Evolutionary conservation across 1,284 basidiomycete genomes (phyloP), one percentile per base, ranked within the genome.

Genomic region (Mycosarcoma mackinlayi): DNA sequence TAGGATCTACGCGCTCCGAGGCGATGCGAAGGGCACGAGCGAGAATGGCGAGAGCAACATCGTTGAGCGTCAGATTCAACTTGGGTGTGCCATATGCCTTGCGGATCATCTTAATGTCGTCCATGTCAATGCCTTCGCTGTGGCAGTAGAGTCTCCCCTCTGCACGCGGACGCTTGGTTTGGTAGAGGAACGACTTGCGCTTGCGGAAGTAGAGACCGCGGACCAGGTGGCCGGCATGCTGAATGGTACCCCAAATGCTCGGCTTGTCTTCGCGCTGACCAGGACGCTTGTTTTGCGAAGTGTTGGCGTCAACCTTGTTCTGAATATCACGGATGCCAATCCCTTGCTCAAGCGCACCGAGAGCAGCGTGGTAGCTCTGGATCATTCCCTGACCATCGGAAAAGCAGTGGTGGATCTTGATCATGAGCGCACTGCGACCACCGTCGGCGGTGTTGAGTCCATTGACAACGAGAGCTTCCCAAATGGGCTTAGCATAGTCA

Each of bases 381-480:
- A 82, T 82, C 79, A 82, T 80, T 16, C 80, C 80, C 40, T 82
- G 80, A 3, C 80, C 80, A 23, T 82, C 80, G 6, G 79, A 80
- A 40, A 82, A 75, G 48, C 72, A 68, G 61, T 82, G 80, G 56
- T 82, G 80, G 34, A 82, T 79, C 64, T 82, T 82, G 79, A 82
- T 80, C 77, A 82, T 79, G 25, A 82, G 62, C 6, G 78, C 79
- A 33, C 73, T 75, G 38, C 67, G 67, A 19, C 73, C 78, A 21
- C 80, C 80, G 24, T 81, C 72, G 16, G 54, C 39, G 11, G 78
- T 81, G 57, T 78, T 54, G 50, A 82, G 64, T 21, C 79, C 78
- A 11, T 75, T 79, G 39, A 82, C 79, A n/a, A 79, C 65, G 27
- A 81, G 64, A 10, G 80, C 80, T 50, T 80, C 75, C 80, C 80